Percentiles rank a stretch among this genome's conserved stretches.
Evolutionary conservation across 1,284 basidiomycete genomes (phyloP).

Genomic region (Pyrrhoderma lamaoense): DNA sequence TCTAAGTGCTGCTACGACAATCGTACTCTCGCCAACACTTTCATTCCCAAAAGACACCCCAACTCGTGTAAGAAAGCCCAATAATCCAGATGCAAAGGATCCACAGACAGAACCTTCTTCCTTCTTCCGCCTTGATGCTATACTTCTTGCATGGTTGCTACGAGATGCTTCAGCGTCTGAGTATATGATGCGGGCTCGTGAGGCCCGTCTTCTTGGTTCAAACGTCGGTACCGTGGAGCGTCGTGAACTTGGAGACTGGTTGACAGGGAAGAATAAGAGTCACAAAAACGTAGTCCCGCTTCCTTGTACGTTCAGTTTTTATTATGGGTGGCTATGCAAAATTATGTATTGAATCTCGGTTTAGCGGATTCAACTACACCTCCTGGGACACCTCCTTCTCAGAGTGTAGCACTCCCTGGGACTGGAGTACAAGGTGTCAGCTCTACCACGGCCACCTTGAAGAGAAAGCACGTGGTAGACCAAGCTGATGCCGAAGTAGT

Average conservation of each 20-base stretch:
- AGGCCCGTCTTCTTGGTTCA: slow-evolving; percentile 60
- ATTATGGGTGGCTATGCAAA: neutral
- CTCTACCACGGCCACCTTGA: slow-evolving; percentile 44
- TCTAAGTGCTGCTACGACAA: slow-evolving; percentile 52
- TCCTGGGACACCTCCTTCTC: slow-evolving; percentile 51
- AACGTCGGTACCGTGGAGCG: slow-evolving; percentile 85
- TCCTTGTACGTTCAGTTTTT: slow-evolving; percentile 36
- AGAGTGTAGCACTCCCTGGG: slow-evolving; percentile 28
- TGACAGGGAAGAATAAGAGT: slow-evolving; percentile 58
- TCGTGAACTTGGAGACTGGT: slow-evolving; percentile 75
- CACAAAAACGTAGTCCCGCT: slow-evolving; percentile 53
- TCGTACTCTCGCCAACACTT: slow-evolving; percentile 49
- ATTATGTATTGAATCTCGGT: neutral
- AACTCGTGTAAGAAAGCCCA: slow-evolving; percentile 67
- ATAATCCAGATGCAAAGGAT: slow-evolving; percentile 29
- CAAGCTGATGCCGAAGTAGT: slow-evolving; percentile 73
- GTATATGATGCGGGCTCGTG: slow-evolving; percentile 80
- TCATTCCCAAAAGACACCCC: slow-evolving; percentile 61
- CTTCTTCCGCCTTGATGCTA: slow-evolving; percentile 72
- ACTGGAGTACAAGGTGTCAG: slow-evolving; percentile 33
- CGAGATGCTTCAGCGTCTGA: slow-evolving; percentile 69
- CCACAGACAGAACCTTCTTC: slow-evolving; percentile 41
- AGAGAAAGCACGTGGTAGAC: slow-evolving; percentile 76
- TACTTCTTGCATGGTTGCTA: slow-evolving; percentile 75
- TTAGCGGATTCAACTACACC: slow-evolving; percentile 48